Evolutionary conservation across 352 stramenopile genomes (phyloP), one percentile per base, ranked within the genome.

Genomic region (Blastocystis sp.): DNA sequence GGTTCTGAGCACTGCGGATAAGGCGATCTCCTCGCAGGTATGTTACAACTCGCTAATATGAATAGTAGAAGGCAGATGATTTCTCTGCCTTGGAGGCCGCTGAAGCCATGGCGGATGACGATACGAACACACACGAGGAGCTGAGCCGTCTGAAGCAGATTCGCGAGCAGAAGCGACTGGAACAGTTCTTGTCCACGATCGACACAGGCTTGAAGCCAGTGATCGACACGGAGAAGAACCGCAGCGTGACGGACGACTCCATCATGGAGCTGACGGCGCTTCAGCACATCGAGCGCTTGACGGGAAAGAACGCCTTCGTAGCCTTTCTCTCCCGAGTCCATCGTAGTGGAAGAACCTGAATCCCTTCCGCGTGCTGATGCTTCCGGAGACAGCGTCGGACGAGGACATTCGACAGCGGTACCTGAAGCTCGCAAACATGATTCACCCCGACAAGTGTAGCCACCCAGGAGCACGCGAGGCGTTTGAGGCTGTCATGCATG

Each of bases 401-500:
- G 92, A 94, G 48, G 91, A 94, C 51, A 94, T 94, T 90, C 94
- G 94, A 86, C 91, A 94, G 88, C 91, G 94, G 88, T 94, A 94
- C 54, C 90, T 91, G 65, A 94, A 94, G 89, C 91, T 95, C 77
- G 93, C 92, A 51, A 91, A 90, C 21, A 89, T 94, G 86, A 90
- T 95, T n/a, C 92, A 95, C 87, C 92, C 92, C 0, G 92, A 94
- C 86, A 94, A 94, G 64, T 93, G 87, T 65, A 90, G 89, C 24
- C 78, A 94, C 64, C 88, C 89, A 1, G 89, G 89, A 16, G 91
- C 92, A 24, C 91, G 92, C 8, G 91, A 95, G 61, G 91, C 92
- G 0, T 95, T 94, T 86, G 92, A 95, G 91, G 91, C 91, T 93
- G 84, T 36, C 53, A 34, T 48, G 16, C 4, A 18, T 57, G 81